Base-by-base conservation (phyloP, 805 yeast species). In the Starmerella bacillaris region DNA sequence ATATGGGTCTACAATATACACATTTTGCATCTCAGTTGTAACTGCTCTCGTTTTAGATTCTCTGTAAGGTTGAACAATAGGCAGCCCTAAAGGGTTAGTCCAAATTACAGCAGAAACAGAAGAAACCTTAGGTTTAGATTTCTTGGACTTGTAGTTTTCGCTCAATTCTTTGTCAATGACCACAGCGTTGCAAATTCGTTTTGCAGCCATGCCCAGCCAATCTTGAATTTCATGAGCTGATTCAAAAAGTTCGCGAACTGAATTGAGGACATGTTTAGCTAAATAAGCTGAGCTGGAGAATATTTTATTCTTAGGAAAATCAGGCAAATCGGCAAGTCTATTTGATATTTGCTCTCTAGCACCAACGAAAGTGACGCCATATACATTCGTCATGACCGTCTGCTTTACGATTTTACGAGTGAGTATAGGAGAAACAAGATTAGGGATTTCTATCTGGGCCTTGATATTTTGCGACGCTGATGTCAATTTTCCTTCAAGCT, bases 321-420 rank as follows among this genome's bases (percentile, higher is more conserved):
- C 70, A 38, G 68, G 70, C 34, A 70, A 55, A 33, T 70, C 74
- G 21, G 67, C 68, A 37, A 86, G 59, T 51, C 84, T 84, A 49
- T 74, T 78, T 38, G 72, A 69, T 49, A 86, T 82, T 58, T 86
- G 98, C 3, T 74, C 75, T 14, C 80, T 70, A 0, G 96, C 98
- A 14, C 98, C 98, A 42, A 80, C 68, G 51, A 69, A 82, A 0
- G 98, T 86, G 9, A 86, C 98, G 49, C 98, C 98, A 53, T 86
- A 86, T 24, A 86, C 98, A 50, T 83, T 84, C 0, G 98, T 86
- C 98, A 86, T 86, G 18, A 86, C 96, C 0, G 98, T 82, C 54
- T 86, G 98, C 53, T 86, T 86, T 24, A 89, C 94, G 31, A 89
- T 75, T 52, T 86, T 86, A 48, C 98, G 68, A 15, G 74, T 67